These are phyloP conservation scores for Epichloe elymi DNA, from an alignment of 2,329 filamentous ascomycete genomes.

Conservation along the genomic window DNA sequence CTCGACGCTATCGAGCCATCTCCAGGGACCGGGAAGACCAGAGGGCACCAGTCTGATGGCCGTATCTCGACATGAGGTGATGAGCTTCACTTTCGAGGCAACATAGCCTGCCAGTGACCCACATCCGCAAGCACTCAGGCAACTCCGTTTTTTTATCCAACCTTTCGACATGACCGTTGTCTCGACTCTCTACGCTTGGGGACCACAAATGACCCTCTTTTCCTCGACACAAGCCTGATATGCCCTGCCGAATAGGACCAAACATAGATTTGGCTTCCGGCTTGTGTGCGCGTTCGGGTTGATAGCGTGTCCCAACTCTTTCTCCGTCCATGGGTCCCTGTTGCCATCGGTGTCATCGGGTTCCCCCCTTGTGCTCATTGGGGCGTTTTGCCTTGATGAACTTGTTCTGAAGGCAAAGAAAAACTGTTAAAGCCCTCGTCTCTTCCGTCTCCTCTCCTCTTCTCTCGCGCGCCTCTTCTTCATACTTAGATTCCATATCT, in stretches of 20 bases:
- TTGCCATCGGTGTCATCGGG: not conserved
- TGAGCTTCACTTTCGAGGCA: not conserved
- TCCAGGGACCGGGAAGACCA: not conserved
- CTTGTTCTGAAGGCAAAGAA: not conserved
- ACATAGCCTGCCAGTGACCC: not conserved
- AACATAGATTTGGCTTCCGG: constrained; percentile 3
- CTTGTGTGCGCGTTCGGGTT: not conserved
- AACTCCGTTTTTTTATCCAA: not conserved
- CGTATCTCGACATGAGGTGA: not conserved
- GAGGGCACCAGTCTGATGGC: not conserved
- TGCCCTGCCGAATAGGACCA: not conserved
- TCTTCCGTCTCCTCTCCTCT: not conserved
- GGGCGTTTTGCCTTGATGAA: not conserved
- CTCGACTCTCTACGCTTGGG: not conserved
- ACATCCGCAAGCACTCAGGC: not conserved
- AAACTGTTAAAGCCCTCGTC: not conserved
- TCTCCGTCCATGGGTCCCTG: not conserved
- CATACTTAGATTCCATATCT: constrained; percentile 1
- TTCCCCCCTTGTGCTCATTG: not conserved
- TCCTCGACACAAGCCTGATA: not conserved
- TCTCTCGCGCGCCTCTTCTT: not conserved
- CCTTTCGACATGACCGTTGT: not conserved
- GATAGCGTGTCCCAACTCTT: not conserved
- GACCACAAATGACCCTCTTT: constrained; percentile 8
- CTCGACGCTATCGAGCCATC: not conserved